Evolutionary conservation across 495 filamentous ascomycete genomes (phyloP).

Genomic region (Cercophora samala): DNA sequence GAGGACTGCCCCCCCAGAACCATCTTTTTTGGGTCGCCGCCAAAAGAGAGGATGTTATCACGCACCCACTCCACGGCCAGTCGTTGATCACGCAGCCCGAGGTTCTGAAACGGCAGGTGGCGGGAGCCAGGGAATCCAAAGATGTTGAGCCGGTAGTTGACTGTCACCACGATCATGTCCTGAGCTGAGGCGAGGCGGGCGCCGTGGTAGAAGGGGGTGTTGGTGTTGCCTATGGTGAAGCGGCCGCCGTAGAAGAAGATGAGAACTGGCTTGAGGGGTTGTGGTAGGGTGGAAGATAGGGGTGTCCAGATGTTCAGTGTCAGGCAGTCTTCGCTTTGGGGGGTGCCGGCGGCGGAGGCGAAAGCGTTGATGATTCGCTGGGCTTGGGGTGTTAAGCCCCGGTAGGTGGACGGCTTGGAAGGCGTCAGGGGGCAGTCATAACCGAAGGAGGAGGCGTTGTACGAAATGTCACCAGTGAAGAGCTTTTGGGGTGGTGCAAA

Average conservation of each 20-base stretch:
- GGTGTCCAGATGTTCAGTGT: slow-evolving; percentile 46
- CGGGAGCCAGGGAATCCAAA: slow-evolving; percentile 55
- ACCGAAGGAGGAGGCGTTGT: slow-evolving; percentile 17
- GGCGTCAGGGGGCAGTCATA: slow-evolving; percentile 19
- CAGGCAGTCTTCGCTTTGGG: slow-evolving; percentile 53
- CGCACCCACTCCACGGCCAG: slow-evolving; percentile 58
- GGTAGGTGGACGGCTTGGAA: slow-evolving; percentile 17
- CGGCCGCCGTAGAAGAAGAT: slow-evolving; percentile 36
- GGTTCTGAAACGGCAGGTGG: slow-evolving; percentile 45
- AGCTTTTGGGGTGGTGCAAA: slow-evolving; percentile 36
- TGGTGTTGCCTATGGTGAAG: slow-evolving; percentile 26
- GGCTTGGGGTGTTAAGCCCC: slow-evolving; percentile 24
- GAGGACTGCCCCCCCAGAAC: slow-evolving; percentile 55
- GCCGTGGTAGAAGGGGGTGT: slow-evolving; percentile 39
- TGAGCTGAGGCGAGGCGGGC: slow-evolving; percentile 36
- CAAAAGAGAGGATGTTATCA: slow-evolving; percentile 58
- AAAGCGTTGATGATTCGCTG: slow-evolving; percentile 20
- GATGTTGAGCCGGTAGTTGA: slow-evolving; percentile 66
- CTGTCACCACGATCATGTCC: slow-evolving; percentile 56
- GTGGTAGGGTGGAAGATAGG: slow-evolving; percentile 10
- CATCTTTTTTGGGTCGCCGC: slow-evolving; percentile 54
- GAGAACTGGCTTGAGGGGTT: slow-evolving; percentile 28
- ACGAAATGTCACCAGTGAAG: not conserved
- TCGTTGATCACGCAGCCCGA: slow-evolving; percentile 62
- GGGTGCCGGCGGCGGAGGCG: not conserved